These are phyloP conservation scores for Nakaseomyces sp. DNA, from an alignment of 1,139 yeast genomes.

Conservation along the genomic window DNA sequence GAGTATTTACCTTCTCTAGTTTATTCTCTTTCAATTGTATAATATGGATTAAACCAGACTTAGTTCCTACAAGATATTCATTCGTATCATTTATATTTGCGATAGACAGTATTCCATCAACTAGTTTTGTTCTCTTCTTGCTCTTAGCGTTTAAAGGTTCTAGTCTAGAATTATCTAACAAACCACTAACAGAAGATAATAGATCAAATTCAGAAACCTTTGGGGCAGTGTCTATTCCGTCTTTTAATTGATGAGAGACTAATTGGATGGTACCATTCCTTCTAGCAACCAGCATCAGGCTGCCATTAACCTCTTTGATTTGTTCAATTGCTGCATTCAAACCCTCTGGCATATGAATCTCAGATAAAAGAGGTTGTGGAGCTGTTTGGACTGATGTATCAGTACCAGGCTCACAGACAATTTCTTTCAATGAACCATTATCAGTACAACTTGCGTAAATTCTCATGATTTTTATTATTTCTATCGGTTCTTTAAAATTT, in stretches of 20 bases:
- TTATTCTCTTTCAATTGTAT: slow-evolving; percentile 26
- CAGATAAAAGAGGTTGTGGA: slow-evolving; percentile 44
- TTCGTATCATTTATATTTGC: slow-evolving; percentile 13
- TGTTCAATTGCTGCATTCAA: slow-evolving; percentile 21
- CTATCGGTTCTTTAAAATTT: no score
- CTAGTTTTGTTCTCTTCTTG: slow-evolving; percentile 22
- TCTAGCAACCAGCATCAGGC: slow-evolving; percentile 22
- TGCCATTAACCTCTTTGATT: slow-evolving; percentile 7
- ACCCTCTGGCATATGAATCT: slow-evolving; percentile 36
- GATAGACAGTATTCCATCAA: slow-evolving; percentile 25
- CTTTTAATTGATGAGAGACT: not conserved
- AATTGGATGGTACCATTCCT: slow-evolving; percentile 23
- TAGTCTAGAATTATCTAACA: slow-evolving; percentile 20
- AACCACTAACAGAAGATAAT: slow-evolving; percentile 12
- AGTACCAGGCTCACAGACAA: slow-evolving; percentile 50
- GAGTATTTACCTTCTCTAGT: slow-evolving; percentile 14
- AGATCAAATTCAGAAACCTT: slow-evolving; percentile 12
- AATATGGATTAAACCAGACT: slow-evolving; percentile 43
- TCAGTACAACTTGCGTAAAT: slow-evolving; percentile 27
- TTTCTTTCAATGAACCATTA: slow-evolving; percentile 35
- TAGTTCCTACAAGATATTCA: slow-evolving; percentile 30
- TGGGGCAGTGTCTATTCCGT: slow-evolving; percentile 6
- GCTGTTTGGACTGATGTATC: slow-evolving; percentile 60
- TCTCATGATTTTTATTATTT: slow-evolving; percentile 20
- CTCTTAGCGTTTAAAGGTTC: slow-evolving; percentile 21